Percentiles rank a stretch among this genome's conserved stretches.
Evolutionary conservation across 441 rosid species (phyloP).

Genomic region (Arabidopsis lyrata): DNA sequence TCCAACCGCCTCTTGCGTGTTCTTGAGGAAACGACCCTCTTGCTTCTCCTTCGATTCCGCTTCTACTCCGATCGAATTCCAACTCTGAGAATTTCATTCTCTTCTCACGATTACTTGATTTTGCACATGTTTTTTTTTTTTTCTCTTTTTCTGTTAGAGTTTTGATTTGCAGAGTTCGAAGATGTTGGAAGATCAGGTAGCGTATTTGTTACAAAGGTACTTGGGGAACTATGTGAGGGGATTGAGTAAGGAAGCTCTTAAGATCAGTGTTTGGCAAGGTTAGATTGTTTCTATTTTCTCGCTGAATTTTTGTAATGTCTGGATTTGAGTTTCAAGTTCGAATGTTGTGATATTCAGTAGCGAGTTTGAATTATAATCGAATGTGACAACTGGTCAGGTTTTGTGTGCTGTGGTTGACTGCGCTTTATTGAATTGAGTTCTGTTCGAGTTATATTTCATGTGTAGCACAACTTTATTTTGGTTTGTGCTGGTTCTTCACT

Average conservation of each 20-base stretch:
- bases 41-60: slow-evolving; percentile 21
- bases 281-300: slow-evolving; percentile 29
- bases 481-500: slow-evolving; percentile 24
- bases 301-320: neutral
- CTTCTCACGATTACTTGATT: slow-evolving; percentile 23
- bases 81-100: slow-evolving; percentile 2
- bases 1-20: slow-evolving; percentile 50
- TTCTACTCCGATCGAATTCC: slow-evolving; percentile 34
- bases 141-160: slow-evolving; percentile 9
- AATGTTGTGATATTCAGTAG: slow-evolving; percentile 8
- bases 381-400: slow-evolving; percentile 15
- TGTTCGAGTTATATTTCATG: neutral
- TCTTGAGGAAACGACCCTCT: slow-evolving; percentile 46
- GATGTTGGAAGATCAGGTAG: slow-evolving; percentile 99
- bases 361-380: slow-evolving; percentile 17
- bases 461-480: slow-evolving; percentile 1
- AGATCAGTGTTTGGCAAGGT: slow-evolving; percentile 98
- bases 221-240: slow-evolving; percentile 92
- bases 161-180: slow-evolving; percentile 37
- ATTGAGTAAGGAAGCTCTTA: slow-evolving; percentile 91
- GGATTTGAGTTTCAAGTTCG: slow-evolving; percentile 4
- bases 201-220: slow-evolving; percentile 83
- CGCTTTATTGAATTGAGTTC: slow-evolving; percentile 10
- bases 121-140: neutral
- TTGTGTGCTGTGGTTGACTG: neutral